phyloP scores from a whole-genome alignment of 257 asterid genomes.

The Gentiana dahurica region DNA sequence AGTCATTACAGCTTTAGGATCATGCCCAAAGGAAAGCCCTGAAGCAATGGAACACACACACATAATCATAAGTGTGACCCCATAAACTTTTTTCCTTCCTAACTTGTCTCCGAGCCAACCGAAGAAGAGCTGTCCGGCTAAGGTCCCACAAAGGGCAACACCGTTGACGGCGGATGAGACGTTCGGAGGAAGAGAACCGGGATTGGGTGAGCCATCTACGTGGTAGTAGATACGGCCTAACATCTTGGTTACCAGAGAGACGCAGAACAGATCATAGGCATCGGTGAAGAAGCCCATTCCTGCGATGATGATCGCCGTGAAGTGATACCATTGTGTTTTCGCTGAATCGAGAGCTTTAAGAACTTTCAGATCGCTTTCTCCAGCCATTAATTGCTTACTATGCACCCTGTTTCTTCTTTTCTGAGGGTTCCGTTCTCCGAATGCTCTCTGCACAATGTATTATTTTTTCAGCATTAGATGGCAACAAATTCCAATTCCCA shows the following conservation, averaged over 20 bases:
- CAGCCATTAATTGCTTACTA: background rate
- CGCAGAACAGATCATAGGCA: constrained; percentile 44
- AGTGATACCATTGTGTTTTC: constrained; percentile 47
- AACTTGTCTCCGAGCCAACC: constrained; percentile 38
- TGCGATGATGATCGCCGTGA: constrained; percentile 38
- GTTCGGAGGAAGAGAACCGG: constrained; percentile 40
- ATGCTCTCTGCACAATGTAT: too few species aligned
- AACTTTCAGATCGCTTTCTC: constrained; percentile 22
- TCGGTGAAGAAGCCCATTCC: constrained; percentile 57
- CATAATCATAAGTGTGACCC: constrained; percentile 32
- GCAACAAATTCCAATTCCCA: too few species aligned
- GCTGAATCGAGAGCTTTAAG: constrained; percentile 33
- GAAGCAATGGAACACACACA: constrained; percentile 33
- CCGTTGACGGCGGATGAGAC: constrained; percentile 41
- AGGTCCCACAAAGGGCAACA: constrained; percentile 23
- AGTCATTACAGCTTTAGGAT: constrained; percentile 26
- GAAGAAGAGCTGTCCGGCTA: constrained; percentile 8
- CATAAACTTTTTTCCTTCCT: constrained; percentile 35
- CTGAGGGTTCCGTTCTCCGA: too few species aligned
- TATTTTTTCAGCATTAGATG: too few species aligned
- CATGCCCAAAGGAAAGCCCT: constrained; percentile 31
- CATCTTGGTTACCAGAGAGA: constrained; percentile 40
- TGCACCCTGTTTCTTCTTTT: too few species aligned
- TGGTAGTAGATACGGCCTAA: constrained; percentile 35
- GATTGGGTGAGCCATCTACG: constrained; percentile 21